These are phyloP conservation scores for Xylaria sp. DNA, from an alignment of 2,329 filamentous ascomycete genomes.

Conservation along the genomic window DNA sequence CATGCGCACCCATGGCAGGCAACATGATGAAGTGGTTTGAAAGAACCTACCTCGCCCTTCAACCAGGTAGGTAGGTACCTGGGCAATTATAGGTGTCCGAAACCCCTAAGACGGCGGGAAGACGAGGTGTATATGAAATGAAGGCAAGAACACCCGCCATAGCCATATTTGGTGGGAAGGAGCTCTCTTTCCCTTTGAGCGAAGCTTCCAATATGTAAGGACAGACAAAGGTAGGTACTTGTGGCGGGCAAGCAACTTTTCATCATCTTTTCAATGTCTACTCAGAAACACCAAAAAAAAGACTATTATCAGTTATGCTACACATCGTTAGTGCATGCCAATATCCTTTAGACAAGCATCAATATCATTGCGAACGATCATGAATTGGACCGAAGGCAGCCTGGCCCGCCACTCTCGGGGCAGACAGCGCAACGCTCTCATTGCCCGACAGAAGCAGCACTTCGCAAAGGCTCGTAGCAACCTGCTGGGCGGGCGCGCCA, in stretches of 20 bases:
- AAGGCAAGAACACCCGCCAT: conserved; percentile 9
- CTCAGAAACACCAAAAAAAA: background rate
- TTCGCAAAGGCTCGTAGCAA: conserved; percentile 57
- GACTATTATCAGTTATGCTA: background rate
- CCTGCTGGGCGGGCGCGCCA: conserved; percentile 43
- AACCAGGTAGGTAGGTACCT: background rate
- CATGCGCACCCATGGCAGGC: background rate
- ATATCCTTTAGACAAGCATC: conserved; percentile 33
- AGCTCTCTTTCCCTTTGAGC: background rate
- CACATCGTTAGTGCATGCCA: background rate
- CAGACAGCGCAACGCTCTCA: conserved; percentile 48
- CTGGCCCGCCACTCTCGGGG: conserved; percentile 55
- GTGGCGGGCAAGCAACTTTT: background rate
- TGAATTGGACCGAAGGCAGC: conserved; percentile 63
- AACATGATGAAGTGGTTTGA: background rate
- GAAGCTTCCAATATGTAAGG: background rate
- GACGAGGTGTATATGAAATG: background rate
- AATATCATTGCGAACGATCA: conserved; percentile 40
- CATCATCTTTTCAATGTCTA: background rate
- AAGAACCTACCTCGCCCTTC: background rate
- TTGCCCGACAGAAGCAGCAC: conserved; percentile 58
- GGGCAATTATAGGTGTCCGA: background rate
- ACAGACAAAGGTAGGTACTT: background rate
- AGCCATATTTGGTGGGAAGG: conserved; percentile 2
- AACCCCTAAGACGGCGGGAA: background rate